Percentiles rank a stretch among this genome's conserved stretches.
Conservation (phyloP, 768 basidiomycete species). For the Panellus pusillus region DNA sequence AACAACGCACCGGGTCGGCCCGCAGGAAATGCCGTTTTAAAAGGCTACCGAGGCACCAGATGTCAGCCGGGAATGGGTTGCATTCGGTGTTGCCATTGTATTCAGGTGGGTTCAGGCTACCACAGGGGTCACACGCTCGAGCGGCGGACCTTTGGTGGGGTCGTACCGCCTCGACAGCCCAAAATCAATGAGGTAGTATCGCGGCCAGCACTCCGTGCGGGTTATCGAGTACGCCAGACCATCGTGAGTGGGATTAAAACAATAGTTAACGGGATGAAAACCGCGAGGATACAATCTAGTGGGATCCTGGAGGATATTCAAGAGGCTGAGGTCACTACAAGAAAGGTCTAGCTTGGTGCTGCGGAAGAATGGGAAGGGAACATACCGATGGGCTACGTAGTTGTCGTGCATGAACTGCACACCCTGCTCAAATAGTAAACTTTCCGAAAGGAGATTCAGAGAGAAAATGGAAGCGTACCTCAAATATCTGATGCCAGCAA, state of each 20-base stretch:
- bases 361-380: not conserved
- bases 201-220: slow-evolving; percentile 21
- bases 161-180: slow-evolving; percentile 20
- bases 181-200: slow-evolving; percentile 25
- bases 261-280: slow-evolving; percentile 20
- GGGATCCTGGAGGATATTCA: slow-evolving; percentile 26
- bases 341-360: not conserved
- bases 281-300: slow-evolving; percentile 21
- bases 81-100: slow-evolving; percentile 19
- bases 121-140: slow-evolving; percentile 10
- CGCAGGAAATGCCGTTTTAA: slow-evolving; percentile 27
- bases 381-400: slow-evolving; percentile 25
- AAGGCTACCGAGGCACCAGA: slow-evolving; percentile 32
- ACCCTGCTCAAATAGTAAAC: slow-evolving; percentile 13
- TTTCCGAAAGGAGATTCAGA: not conserved
- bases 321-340: slow-evolving; percentile 16
- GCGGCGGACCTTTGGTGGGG: slow-evolving; percentile 16
- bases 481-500: slow-evolving; percentile 31
- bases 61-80: slow-evolving; percentile 35
- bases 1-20: slow-evolving; percentile 6
- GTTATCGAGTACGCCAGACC: slow-evolving; percentile 13
- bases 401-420: slow-evolving; percentile 27
- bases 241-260: slow-evolving; percentile 10
- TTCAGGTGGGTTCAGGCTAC: slow-evolving; percentile 29
- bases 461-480: slow-evolving; percentile 17